phyloP scores from a whole-genome alignment of 352 stramenopile genomes.

The Pelagophyceae sp. region DNA sequence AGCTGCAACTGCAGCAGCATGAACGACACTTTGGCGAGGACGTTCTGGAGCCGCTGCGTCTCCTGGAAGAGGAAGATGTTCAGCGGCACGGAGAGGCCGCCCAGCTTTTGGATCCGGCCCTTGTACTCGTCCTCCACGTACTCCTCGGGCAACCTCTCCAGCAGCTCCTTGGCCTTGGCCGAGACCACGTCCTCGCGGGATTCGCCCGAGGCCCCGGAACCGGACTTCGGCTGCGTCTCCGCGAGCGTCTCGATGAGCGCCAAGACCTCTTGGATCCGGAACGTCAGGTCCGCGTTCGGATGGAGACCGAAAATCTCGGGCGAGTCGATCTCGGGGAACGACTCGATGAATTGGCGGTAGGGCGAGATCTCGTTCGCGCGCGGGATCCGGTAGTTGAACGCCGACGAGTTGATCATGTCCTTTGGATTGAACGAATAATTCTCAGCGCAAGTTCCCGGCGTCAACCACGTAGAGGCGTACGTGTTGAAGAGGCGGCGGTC shows the following conservation, averaged over 20 bases:
- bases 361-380: conserved; percentile 73
- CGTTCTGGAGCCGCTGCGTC: conserved; percentile 88
- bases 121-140: conserved; percentile 97
- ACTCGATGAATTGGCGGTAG: conserved; percentile 87
- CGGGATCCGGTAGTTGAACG: conserved; percentile 90
- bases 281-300: conserved; percentile 95
- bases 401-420: conserved; percentile 83
- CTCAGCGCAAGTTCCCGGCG: conserved; percentile 63
- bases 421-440: conserved; percentile 87
- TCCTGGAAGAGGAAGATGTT: conserved; percentile 98
- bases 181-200: conserved; percentile 89
- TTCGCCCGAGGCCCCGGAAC: conserved; percentile 70
- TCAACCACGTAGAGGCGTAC: conserved; percentile 89
- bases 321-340: conserved; percentile 90
- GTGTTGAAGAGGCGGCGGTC: conserved; percentile 93
- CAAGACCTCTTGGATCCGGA: conserved; percentile 90
- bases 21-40: conserved; percentile 87
- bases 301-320: conserved; percentile 97
- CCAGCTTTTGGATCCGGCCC: conserved; percentile 87
- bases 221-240: conserved; percentile 86
- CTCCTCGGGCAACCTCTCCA: conserved; percentile 84
- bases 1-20: conserved; percentile 89
- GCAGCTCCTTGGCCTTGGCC: conserved; percentile 85
- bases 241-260: conserved; percentile 81
- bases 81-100: conserved; percentile 85